phyloP scores from a whole-genome alignment of 768 basidiomycete genomes.

The Coprinellus micaceus region DNA sequence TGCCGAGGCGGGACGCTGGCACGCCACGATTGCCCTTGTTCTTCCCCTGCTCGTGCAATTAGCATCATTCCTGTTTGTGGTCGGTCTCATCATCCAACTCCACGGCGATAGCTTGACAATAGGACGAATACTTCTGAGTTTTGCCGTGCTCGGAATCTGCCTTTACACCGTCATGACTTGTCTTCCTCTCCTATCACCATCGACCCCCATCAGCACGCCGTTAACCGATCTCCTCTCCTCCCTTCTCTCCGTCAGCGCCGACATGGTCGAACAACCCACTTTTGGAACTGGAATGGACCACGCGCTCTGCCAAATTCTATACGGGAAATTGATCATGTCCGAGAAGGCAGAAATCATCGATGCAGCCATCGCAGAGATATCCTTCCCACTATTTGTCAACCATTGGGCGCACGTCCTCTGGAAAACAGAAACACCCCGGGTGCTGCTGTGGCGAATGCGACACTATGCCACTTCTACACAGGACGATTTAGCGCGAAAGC shows the following conservation, averaged over 20 bases:
- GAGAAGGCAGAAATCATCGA: background rate
- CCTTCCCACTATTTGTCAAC: background rate
- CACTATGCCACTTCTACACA: background rate
- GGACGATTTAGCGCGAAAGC: background rate
- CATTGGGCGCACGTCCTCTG: background rate
- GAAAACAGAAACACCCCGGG: background rate
- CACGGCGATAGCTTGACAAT: background rate
- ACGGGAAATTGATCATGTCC: background rate
- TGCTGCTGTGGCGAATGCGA: background rate
- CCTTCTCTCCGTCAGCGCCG: background rate
- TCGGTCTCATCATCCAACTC: conserved; percentile 12
- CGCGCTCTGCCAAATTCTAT: background rate
- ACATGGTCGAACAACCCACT: background rate
- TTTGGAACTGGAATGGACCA: background rate
- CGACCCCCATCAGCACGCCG: background rate
- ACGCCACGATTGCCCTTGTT: conserved; percentile 11
- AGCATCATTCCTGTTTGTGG: conserved; percentile 17
- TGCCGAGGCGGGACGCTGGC: conserved; percentile 12
- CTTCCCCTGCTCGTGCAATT: conserved; percentile 16
- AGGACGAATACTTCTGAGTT: background rate
- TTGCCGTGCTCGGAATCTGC: background rate
- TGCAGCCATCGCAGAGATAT: background rate
- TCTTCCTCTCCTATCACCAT: background rate
- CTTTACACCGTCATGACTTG: background rate
- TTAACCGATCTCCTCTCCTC: background rate